Base-by-base conservation (phyloP, 306 rosid species). In the Dryas octopetala region DNA sequence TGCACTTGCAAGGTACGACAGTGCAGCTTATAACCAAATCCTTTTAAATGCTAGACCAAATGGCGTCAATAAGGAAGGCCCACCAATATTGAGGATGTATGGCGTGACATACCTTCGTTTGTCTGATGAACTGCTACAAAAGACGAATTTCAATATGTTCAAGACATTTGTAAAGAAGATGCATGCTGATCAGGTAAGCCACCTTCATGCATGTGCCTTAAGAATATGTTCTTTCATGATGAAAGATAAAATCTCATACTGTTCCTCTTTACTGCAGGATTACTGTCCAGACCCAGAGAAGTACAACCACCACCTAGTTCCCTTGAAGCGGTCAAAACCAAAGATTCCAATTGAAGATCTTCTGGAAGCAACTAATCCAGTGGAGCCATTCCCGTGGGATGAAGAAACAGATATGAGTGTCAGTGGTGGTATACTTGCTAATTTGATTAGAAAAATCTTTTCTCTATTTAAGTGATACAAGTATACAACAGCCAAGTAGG, bases 31-130 rank as follows among this genome's bases (percentile, higher is more conserved):
- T 70, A 84, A 94, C 79, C 97, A 91, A 82, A 91, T 93, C 83
- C 85, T 91, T 82, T 57, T 93, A 74, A 93, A 93, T 65, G 97
- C 96, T 52, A 88, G 98, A 79, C 97, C 98, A 74, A 89, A 88
- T 62, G 97, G 91, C 60, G 70, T 88, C 64, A 82, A 73, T 82
- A 83, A 15, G 84, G 62, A 74, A 0, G 88, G 89, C 23, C 83
- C 67, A 77, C 98, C 91, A 74, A 76, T 76, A 68, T 76, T 60
- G 13, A 85, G 82, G 73, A 89, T 93, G 97, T 87, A 74, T 48
- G 98, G 92, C 26, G 83, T 89, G 60, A 93, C 98, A 40, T 91
- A 86, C 81, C 94, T 93, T 79, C 94, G 97, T 70, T 77, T 91
- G 49, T 86, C 89, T 2, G 78, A 78, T 77, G 84, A 91, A 3